phyloP scores from a whole-genome alignment of 257 asterid species.

The Craterostigma plantagineum region DNA sequence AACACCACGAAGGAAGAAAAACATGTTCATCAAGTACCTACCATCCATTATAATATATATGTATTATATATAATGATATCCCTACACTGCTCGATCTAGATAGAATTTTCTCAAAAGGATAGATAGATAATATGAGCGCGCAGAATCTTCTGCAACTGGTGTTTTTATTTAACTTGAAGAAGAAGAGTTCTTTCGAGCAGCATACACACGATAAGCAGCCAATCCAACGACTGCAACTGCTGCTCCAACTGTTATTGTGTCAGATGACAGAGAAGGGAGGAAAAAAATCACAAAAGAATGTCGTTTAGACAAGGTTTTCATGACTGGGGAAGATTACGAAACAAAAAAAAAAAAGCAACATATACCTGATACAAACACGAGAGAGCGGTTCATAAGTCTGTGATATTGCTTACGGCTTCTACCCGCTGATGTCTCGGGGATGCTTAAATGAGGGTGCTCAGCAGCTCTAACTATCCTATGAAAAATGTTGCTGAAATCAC shows the following conservation, averaged over 20 bases:
- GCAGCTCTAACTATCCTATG: slow-evolving; percentile 74
- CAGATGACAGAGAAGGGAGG: background rate
- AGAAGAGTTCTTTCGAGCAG: slow-evolving; percentile 61
- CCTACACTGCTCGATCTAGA: too few relatives aligned
- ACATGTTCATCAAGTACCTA: too few relatives aligned
- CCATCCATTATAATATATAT: too few relatives aligned
- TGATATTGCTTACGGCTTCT: slow-evolving; percentile 80
- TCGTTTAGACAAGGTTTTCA: background rate
- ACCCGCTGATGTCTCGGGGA: slow-evolving; percentile 90
- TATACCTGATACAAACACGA: slow-evolving; percentile 66
- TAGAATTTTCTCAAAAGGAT: too few relatives aligned
- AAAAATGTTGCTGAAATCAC: slow-evolving; percentile 75
- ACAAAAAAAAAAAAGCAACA: background rate
- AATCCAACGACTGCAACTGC: slow-evolving; percentile 76
- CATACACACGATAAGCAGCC: slow-evolving; percentile 84
- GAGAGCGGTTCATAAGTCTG: slow-evolving; percentile 57
- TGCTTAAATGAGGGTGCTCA: slow-evolving; percentile 91
- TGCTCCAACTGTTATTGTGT: slow-evolving; percentile 60
- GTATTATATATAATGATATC: too few relatives aligned
- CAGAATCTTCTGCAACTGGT: too few relatives aligned
- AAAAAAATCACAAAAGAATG: background rate
- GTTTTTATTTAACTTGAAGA: slow-evolving; percentile 58
- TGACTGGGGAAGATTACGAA: background rate
- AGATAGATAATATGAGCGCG: background rate
- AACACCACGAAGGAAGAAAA: too few relatives aligned